These are phyloP conservation scores for Lentinus brumalis DNA, from an alignment of 768 basidiomycete species.

Conservation along the genomic window DNA sequence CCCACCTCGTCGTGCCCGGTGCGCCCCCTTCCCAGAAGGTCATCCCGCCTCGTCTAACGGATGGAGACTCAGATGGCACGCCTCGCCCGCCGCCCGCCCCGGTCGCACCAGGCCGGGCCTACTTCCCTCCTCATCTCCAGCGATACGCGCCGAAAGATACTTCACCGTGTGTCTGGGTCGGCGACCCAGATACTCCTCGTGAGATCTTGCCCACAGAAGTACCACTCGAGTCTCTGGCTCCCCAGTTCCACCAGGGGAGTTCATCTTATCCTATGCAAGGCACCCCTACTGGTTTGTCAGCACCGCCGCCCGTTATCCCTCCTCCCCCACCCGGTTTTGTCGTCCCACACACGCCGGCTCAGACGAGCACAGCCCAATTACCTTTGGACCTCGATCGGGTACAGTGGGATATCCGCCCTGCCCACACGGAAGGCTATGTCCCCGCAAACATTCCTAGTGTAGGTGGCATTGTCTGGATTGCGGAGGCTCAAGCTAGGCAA, in stretches of 20 bases:
- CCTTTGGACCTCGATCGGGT: not conserved
- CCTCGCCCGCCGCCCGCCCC: not conserved
- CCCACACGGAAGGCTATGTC: constrained; percentile 1
- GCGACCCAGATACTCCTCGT: not conserved
- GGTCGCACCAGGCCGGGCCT: not conserved
- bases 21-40: constrained; percentile 14
- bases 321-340: not conserved
- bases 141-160: not conserved
- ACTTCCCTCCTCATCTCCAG: not conserved
- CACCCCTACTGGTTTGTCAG: not conserved
- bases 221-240: not conserved
- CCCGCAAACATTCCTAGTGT: not conserved
- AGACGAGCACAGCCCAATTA: not conserved
- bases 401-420: constrained; percentile 4
- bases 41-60: constrained; percentile 4
- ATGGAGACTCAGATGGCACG: constrained; percentile 5
- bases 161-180: constrained; percentile 1
- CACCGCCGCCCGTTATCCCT: not conserved
- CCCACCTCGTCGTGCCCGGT: constrained; percentile 20
- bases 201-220: constrained; percentile 1
- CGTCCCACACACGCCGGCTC: constrained; percentile 2
- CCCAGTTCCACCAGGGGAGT: not conserved
- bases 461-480: constrained; percentile 5
- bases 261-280: not conserved
- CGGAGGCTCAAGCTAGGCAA: constrained; percentile 1